phyloP scores from a whole-genome alignment of 1,139 yeast species.

The Kodamaea alishanica region DNA sequence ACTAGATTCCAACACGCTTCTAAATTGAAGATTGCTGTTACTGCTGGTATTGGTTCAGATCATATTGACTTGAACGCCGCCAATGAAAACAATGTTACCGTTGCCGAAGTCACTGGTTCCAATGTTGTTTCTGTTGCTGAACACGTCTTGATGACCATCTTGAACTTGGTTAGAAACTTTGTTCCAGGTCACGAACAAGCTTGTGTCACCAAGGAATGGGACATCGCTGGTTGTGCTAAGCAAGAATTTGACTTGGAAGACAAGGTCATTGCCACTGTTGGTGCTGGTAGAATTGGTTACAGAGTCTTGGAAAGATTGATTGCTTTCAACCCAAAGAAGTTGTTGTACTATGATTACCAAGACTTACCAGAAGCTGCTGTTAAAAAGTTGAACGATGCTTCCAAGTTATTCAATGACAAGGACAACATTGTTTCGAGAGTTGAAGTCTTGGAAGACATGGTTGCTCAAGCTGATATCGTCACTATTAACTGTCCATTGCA shows the following conservation, averaged over 20 bases:
- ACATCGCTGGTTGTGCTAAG: constrained; percentile 74
- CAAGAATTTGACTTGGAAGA: constrained; percentile 73
- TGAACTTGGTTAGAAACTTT: constrained; percentile 69
- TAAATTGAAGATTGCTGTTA: constrained; percentile 66
- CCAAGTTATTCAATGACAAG: constrained; percentile 36
- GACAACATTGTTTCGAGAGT: constrained; percentile 54
- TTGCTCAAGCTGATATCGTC: constrained; percentile 66
- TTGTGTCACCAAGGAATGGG: constrained; percentile 55
- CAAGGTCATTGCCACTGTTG: constrained; percentile 74
- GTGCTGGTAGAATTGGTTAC: constrained; percentile 81
- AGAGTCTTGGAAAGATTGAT: constrained; percentile 69
- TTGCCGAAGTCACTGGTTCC: constrained; percentile 78
- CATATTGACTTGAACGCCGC: constrained; percentile 76
- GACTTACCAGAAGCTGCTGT: constrained; percentile 57
- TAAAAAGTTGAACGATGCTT: constrained; percentile 44
- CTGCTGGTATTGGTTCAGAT: constrained; percentile 86
- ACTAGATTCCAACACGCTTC: constrained; percentile 69
- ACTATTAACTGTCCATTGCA: constrained; percentile 79
- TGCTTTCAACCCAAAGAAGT: constrained; percentile 72
- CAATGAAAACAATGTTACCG: constrained; percentile 59
- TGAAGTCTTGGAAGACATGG: constrained; percentile 62
- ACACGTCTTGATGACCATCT: constrained; percentile 73
- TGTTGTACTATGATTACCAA: constrained; percentile 75
- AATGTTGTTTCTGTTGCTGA: constrained; percentile 81
- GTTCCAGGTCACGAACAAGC: constrained; percentile 77